Evolutionary conservation across 2,329 filamentous ascomycete genomes (phyloP), one percentile per base, ranked within the genome.

Genomic region (Eutypa lata): DNA sequence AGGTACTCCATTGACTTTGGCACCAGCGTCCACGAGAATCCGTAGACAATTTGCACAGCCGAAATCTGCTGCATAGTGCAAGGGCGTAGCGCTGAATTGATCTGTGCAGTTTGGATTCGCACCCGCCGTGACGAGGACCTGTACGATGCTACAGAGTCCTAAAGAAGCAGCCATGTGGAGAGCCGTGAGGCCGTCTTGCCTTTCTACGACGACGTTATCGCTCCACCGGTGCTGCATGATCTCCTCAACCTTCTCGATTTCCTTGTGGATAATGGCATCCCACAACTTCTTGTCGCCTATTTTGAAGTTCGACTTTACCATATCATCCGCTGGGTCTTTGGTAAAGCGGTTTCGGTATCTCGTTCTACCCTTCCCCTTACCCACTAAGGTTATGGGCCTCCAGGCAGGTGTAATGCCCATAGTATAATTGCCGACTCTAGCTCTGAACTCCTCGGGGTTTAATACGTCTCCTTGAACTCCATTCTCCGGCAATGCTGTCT

Each of bases 51-150:
- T 35, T 6, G 51, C 22, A 19, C 54, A 56, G 24, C 54, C 54
- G 43, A 56, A 54, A 19, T 56, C 54, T 19, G 54, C 54, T n/a
- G 54, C 54, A 21, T 53, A 56, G 42, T 56, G 54, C 40, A 56
- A 37, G 16, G 54, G 48, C 31, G 54, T 56, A 8, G 43, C 28
- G 5, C 48, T 49, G n/a, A 44, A 51, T 10, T 46, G 48, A 31
- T 56, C 54, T 35, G 24, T 2, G 21, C 22, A 42, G 7, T 56
- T 56, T 19, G 51, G 48, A 14, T 38, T 53, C 14, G 54, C 54
- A 3, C 54, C 54, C 3, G 49, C 16, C 10, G 48, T 42, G 14
- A 54, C 26, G 2, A 56, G 48, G 2, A 49, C 51, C 37, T 56
- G 49, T 18, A 56, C 54, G 18, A 56, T 51, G 26, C 26, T 37